Percentiles rank a stretch among this genome's conserved stretches.
These are phyloP conservation scores for Boletus fagicola DNA, from an alignment of 768 basidiomycete genomes.

Conservation along the genomic window DNA sequence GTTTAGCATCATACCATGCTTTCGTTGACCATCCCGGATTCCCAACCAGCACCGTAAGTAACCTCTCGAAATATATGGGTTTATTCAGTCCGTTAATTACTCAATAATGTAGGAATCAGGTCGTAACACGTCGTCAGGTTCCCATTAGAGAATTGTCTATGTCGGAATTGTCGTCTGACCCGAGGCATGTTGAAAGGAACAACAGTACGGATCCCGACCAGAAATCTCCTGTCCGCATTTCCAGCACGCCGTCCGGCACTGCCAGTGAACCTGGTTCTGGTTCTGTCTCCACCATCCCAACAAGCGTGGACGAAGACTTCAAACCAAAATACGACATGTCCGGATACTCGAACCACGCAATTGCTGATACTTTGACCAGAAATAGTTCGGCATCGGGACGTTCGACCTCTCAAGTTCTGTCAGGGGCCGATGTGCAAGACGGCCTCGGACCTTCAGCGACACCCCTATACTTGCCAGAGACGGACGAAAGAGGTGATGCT, in stretches of 20 bases:
- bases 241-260: slow-evolving; percentile 13
- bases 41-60: slow-evolving; percentile 13
- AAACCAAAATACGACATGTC: slow-evolving; percentile 21
- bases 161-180: slow-evolving; percentile 3
- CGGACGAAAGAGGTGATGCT: slow-evolving; percentile 46
- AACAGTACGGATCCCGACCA: slow-evolving; percentile 1
- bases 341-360: background rate
- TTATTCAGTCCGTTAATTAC: background rate
- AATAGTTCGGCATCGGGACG: slow-evolving; percentile 6
- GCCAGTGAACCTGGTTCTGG: slow-evolving; percentile 6
- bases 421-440: slow-evolving; percentile 35
- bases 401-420: slow-evolving; percentile 11
- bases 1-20: slow-evolving; percentile 17
- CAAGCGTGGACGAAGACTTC: slow-evolving; percentile 20
- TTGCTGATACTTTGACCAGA: slow-evolving; percentile 1
- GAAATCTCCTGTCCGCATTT: slow-evolving; percentile 5
- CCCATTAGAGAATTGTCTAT: slow-evolving; percentile 4
- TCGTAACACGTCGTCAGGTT: slow-evolving; percentile 3
- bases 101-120: background rate
- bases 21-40: slow-evolving; percentile 17
- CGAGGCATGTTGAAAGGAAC: background rate
- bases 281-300: slow-evolving; percentile 5
- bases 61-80: background rate
- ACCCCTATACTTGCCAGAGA: slow-evolving; percentile 49
- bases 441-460: slow-evolving; percentile 52